Conservation (phyloP, 305 asterid genomes). For the Fraxinus dipetala region DNA sequence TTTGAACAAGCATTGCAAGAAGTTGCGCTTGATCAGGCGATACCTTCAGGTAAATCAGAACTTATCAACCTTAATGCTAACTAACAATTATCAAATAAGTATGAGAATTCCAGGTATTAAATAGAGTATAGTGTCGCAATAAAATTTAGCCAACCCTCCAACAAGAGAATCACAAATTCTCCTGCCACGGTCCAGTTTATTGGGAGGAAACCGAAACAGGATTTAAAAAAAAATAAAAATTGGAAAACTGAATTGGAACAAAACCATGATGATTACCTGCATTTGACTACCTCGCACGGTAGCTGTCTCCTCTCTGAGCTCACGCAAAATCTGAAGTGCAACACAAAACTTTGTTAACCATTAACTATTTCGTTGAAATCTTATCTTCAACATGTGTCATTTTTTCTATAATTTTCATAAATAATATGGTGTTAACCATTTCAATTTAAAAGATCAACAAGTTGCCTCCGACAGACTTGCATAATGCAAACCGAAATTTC, state of each 20-base stretch:
- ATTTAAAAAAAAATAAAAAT: background rate
- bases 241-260: background rate
- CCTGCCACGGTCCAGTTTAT: background rate
- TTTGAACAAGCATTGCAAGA: conserved; percentile 82
- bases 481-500: background rate
- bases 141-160: background rate
- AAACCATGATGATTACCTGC: conserved; percentile 51
- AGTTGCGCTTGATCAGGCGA: conserved; percentile 98
- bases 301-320: conserved; percentile 93
- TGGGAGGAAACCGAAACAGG: background rate
- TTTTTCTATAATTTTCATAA: background rate
- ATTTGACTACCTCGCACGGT: conserved; percentile 78
- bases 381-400: background rate
- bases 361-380: background rate
- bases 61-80: conserved; percentile 14
- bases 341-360: background rate
- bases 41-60: conserved; percentile 39
- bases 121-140: conserved; percentile 60
- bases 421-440: background rate
- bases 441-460: background rate
- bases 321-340: conserved; percentile 58
- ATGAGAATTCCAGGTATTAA: conserved; percentile 14
- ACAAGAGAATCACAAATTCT: background rate
- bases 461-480: background rate
- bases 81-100: background rate